These are phyloP conservation scores for Clonostachys solani DNA, from an alignment of 2,329 filamentous ascomycete genomes.

Conservation along the genomic window DNA sequence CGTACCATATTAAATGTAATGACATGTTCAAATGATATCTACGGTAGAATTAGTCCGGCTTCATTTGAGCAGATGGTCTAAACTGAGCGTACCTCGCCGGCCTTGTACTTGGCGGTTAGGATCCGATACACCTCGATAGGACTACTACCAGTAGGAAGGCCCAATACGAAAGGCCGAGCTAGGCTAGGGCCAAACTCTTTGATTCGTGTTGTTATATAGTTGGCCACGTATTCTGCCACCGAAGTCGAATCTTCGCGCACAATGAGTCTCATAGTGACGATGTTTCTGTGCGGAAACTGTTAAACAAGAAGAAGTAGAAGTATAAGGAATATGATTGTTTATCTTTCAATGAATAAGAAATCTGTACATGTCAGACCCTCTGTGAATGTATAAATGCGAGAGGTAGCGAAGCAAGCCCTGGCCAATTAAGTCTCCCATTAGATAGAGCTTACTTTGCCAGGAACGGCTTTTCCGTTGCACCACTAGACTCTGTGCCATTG, in stretches of 20 bases:
- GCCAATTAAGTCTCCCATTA: too few relatives aligned
- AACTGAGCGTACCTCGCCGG: slow-evolving; percentile 44
- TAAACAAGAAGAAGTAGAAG: too few relatives aligned
- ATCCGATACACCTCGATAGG: slow-evolving; percentile 74
- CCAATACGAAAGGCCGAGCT: slow-evolving; percentile 73
- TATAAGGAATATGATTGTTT: too few relatives aligned
- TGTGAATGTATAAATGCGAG: too few relatives aligned
- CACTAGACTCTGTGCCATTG: too few relatives aligned
- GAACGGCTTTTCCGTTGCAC: too few relatives aligned
- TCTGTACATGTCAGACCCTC: too few relatives aligned
- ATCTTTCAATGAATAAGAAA: too few relatives aligned
- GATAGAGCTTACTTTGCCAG: too few relatives aligned
- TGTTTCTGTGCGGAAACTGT: too few relatives aligned
- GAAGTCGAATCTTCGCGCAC: slow-evolving; percentile 67
- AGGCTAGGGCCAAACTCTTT: slow-evolving; percentile 70
- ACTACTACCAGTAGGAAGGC: slow-evolving; percentile 78
- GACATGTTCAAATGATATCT: slow-evolving; percentile 84
- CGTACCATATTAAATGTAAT: slow-evolving; percentile 83
- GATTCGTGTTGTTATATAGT: slow-evolving; percentile 81
- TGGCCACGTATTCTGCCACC: slow-evolving; percentile 72
- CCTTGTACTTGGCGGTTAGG: slow-evolving; percentile 67
- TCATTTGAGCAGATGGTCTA: background rate
- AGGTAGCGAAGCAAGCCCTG: too few relatives aligned
- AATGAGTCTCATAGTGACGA: slow-evolving; percentile 69
- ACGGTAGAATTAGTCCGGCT: slow-evolving; percentile 3